These are phyloP conservation scores for Suillus luteus DNA, from an alignment of 768 basidiomycete species.

Conservation along the genomic window DNA sequence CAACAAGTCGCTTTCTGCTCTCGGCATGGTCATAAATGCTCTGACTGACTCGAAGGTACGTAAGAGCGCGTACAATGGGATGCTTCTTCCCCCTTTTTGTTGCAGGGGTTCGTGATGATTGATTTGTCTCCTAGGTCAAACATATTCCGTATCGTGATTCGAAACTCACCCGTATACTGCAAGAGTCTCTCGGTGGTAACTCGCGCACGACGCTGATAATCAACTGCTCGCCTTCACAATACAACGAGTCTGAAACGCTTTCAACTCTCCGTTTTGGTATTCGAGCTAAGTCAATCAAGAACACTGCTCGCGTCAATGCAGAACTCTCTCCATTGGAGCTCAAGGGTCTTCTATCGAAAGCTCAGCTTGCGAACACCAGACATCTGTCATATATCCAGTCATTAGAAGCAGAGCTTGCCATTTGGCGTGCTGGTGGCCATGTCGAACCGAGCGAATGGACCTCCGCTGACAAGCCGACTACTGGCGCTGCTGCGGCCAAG, in stretches of 20 bases:
- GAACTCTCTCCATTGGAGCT: slow-evolving; percentile 96
- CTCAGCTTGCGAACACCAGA: slow-evolving; percentile 80
- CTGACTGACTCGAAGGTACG: slow-evolving; percentile 92
- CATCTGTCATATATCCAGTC: slow-evolving; percentile 86
- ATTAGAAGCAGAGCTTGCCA: slow-evolving; percentile 86
- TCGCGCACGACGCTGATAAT: slow-evolving; percentile 97
- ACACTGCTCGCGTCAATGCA: slow-evolving; percentile 97
- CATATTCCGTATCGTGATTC: slow-evolving; percentile 99
- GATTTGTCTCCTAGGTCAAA: slow-evolving; percentile 61
- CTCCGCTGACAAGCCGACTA: slow-evolving; percentile 56
- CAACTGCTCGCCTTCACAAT: slow-evolving; percentile 97
- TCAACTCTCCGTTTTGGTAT: slow-evolving; percentile 99
- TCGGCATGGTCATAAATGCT: slow-evolving; percentile 99
- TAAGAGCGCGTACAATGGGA: slow-evolving; percentile 12
- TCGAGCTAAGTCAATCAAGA: slow-evolving; percentile 99
- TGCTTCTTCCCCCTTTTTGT: neutral
- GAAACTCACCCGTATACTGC: slow-evolving; percentile 96
- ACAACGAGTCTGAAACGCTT: slow-evolving; percentile 96
- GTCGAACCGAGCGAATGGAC: slow-evolving; percentile 89
- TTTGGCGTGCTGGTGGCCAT: slow-evolving; percentile 85
- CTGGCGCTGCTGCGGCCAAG: slow-evolving; percentile 47
- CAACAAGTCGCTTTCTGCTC: slow-evolving; percentile 95
- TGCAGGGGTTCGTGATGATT: slow-evolving; percentile 10
- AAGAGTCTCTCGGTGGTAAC: slow-evolving; percentile 97
- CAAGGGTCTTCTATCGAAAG: slow-evolving; percentile 88